Base-by-base conservation (phyloP, 805 yeast genomes). In the Helenozyma rhizophorensis region DNA sequence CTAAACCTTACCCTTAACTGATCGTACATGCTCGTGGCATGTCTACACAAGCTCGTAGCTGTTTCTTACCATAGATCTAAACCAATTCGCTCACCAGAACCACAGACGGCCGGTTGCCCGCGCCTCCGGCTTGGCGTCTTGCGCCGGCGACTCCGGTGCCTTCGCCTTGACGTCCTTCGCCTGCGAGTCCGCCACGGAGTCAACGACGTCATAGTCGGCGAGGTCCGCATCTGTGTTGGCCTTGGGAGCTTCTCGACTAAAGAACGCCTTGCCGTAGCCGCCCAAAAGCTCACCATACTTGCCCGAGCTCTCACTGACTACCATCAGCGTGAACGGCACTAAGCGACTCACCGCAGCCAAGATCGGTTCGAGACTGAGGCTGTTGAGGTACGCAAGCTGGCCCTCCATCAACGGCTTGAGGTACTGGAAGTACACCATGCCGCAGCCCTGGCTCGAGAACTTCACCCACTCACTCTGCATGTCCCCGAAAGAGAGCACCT, bases 141-240 rank as follows among this genome's bases (percentile, higher is more conserved):
- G 7, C 19, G 19, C 19, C n/a, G n/a, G n/a, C 8, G 19, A 17
- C 7, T 8, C 19, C 19, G 19, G n/a, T n/a, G n/a, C n/a, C n/a
- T n/a, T n/a, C n/a, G n/a, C 8, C 37, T n/a, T n/a, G n/a, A 33
- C 28, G 16, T 9, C 14, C 22, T 11, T 17, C 5, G 21, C 14
- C 8, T 10, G 21, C 27, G 16, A 17, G n/a, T 9, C 16, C n/a
- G 14, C 18, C 13, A 54, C 48, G 15, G 49, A 47, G 23, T 64
- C 72, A 26, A 74, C 72, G 17, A 74, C 52, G 36, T 72, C 78
- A 52, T 63, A 73, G 22, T 68, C 79, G 5, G 54, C 56, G 10
- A 30, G 37, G 9, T 40, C 43, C 9, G 28, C 37, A 14, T 19
- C 30, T 12, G 33, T 13, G 9, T 21, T 14, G 10, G 25, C 22